Conservation (phyloP, 345 rosid species). For the Eucalyptus shirleyi region DNA sequence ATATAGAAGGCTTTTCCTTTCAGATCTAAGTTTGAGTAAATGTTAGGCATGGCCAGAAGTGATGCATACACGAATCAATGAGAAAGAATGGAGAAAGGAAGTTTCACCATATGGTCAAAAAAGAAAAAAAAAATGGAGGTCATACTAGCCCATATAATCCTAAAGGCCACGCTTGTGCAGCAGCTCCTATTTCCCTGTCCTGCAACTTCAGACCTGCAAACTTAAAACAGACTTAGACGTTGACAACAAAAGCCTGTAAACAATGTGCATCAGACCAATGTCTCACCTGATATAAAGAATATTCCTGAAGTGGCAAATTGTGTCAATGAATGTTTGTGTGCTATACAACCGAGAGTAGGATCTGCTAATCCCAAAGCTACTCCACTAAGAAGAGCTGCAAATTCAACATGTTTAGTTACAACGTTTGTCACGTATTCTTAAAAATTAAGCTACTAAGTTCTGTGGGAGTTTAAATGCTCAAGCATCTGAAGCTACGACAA, state of each 20-base stretch:
- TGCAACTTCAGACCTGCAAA: slow-evolving; percentile 5
- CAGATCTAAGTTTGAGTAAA: neutral
- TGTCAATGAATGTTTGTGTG: slow-evolving; percentile 2
- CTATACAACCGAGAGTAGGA: slow-evolving; percentile 7
- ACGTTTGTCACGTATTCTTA: neutral
- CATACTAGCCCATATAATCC: slow-evolving; percentile 12
- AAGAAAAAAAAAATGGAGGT: neutral
- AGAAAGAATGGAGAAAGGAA: neutral
- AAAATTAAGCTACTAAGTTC: neutral
- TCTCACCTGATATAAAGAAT: slow-evolving; percentile 14
- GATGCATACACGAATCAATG: neutral
- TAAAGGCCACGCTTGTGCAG: slow-evolving; percentile 6
- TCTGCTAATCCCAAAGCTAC: slow-evolving; percentile 7
- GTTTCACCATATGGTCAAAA: neutral
- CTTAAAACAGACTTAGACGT: neutral
- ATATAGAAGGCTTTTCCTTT: neutral
- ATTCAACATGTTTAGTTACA: neutral
- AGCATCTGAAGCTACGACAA: neutral
- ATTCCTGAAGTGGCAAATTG: slow-evolving; percentile 8
- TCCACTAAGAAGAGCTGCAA: slow-evolving; percentile 1
- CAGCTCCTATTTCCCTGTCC: slow-evolving; percentile 5
- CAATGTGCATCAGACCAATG: neutral
- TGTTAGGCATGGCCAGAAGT: neutral
- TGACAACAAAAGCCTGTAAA: neutral
- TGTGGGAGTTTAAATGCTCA: neutral